Percentiles rank a stretch among this genome's conserved stretches.
These are phyloP conservation scores for Podaxis sp. DNA, from an alignment of 768 basidiomycete genomes.

Conservation along the genomic window DNA sequence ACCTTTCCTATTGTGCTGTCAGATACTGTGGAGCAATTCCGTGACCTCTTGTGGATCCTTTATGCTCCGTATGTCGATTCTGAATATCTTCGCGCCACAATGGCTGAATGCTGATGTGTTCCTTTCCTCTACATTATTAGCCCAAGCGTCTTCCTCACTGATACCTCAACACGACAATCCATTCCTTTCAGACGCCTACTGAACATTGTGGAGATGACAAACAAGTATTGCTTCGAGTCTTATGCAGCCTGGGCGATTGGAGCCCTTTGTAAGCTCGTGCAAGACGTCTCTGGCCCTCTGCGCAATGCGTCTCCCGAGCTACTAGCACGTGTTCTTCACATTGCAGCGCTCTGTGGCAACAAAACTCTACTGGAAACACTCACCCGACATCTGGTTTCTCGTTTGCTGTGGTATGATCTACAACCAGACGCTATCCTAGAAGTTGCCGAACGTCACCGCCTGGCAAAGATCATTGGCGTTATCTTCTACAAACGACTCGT, in stretches of 20 bases:
- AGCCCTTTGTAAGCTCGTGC: conserved; percentile 35
- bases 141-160: neutral
- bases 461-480: conserved; percentile 45
- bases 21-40: conserved; percentile 45
- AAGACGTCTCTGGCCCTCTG: conserved; percentile 30
- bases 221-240: conserved; percentile 47
- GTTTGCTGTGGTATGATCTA: conserved; percentile 51
- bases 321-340: conserved; percentile 47
- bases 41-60: conserved; percentile 49
- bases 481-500: conserved; percentile 53
- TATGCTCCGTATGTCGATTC: conserved; percentile 43
- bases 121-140: neutral
- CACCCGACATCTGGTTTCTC: conserved; percentile 47
- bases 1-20: conserved; percentile 36
- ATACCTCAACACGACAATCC: conserved; percentile 27
- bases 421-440: conserved; percentile 42
- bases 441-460: conserved; percentile 40
- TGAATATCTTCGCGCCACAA: neutral
- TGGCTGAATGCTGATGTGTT: neutral
- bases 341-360: conserved; percentile 52
- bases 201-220: conserved; percentile 45
- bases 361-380: conserved; percentile 46
- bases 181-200: conserved; percentile 40
- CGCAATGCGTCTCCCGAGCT: conserved; percentile 30
- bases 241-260: conserved; percentile 45